Percentiles rank a stretch among this genome's conserved stretches.
These are phyloP conservation scores for Penicillium hordei DNA, from an alignment of 2,329 filamentous ascomycete species.

Conservation along the genomic window DNA sequence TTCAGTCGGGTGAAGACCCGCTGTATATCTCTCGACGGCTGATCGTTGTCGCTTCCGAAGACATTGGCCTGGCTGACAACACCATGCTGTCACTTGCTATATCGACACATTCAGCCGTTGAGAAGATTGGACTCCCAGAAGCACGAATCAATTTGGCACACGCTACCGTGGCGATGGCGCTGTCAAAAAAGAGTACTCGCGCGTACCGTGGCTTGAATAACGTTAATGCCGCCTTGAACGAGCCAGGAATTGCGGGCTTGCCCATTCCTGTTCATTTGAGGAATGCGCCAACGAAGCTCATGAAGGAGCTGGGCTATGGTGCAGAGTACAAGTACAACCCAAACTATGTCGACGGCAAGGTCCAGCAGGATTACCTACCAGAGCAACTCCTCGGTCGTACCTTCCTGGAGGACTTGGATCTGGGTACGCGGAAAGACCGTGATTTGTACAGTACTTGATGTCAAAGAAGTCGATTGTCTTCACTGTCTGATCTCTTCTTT, in stretches of 20 bases:
- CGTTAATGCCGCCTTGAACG: slow-evolving; percentile 72
- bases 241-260: slow-evolving; percentile 78
- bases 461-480: neutral
- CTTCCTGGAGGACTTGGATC: slow-evolving; percentile 77
- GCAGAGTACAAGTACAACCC: slow-evolving; percentile 96
- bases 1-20: slow-evolving; percentile 90
- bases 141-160: slow-evolving; percentile 90
- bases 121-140: slow-evolving; percentile 94
- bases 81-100: slow-evolving; percentile 80
- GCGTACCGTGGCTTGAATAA: slow-evolving; percentile 81
- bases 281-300: slow-evolving; percentile 87
- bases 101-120: slow-evolving; percentile 78
- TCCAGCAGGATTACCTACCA: slow-evolving; percentile 88
- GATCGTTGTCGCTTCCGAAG: slow-evolving; percentile 92
- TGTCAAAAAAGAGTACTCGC: slow-evolving; percentile 82
- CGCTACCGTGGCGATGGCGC: slow-evolving; percentile 73
- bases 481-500: neutral
- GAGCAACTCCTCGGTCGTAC: slow-evolving; percentile 66
- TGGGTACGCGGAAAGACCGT: slow-evolving; percentile 76
- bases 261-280: slow-evolving; percentile 84
- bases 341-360: slow-evolving; percentile 77
- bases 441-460: slow-evolving; percentile 48
- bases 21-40: slow-evolving; percentile 89
- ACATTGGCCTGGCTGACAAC: slow-evolving; percentile 88
- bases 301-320: slow-evolving; percentile 91